A percentile compares a stretch with the other conserved stretches of the same genome.
Evolutionary conservation across 805 yeast species (phyloP).

Genomic region (Danielozyma ontarioensis): DNA sequence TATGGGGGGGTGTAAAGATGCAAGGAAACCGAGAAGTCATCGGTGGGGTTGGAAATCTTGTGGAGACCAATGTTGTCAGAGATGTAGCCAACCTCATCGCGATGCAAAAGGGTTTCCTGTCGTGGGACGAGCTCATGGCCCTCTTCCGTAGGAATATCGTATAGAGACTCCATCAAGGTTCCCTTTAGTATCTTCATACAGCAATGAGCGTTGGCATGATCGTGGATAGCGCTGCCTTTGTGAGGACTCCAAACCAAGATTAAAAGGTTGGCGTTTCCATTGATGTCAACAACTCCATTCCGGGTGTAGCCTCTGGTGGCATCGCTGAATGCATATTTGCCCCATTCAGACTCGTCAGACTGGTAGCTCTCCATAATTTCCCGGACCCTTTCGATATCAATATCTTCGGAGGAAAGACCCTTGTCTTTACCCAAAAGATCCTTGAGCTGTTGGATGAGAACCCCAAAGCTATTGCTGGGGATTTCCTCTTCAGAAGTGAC

Average conservation of each 20-base stretch:
- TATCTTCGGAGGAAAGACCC: slow-evolving; percentile 41
- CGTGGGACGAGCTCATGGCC: slow-evolving; percentile 17
- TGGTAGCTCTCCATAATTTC: slow-evolving; percentile 43
- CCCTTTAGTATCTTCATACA: slow-evolving; percentile 67
- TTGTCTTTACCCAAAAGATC: slow-evolving; percentile 22
- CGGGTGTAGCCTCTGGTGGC: slow-evolving; percentile 46
- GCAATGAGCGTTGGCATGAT: slow-evolving; percentile 75
- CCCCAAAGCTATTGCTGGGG: slow-evolving; percentile 8
- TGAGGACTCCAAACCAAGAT: slow-evolving; percentile 70
- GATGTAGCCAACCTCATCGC: slow-evolving; percentile 58
- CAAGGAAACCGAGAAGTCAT: slow-evolving; percentile 51
- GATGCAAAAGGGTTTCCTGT: slow-evolving; percentile 20
- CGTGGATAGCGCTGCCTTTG: slow-evolving; percentile 60
- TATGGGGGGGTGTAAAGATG: slow-evolving; percentile 77
- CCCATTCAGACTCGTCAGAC: slow-evolving; percentile 53
- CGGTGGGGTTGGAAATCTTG: slow-evolving; percentile 47
- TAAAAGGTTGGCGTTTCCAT: slow-evolving; percentile 63
- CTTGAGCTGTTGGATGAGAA: slow-evolving; percentile 24
- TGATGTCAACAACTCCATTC: slow-evolving; percentile 72
- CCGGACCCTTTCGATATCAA: slow-evolving; percentile 46
- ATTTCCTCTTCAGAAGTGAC: not conserved
- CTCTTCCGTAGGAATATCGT: slow-evolving; percentile 41
- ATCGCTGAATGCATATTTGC: slow-evolving; percentile 51
- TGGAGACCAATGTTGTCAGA: slow-evolving; percentile 64
- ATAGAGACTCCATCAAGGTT: slow-evolving; percentile 50